phyloP scores from a whole-genome alignment of 208 protist genomes.

The Polymyxa betae region DNA sequence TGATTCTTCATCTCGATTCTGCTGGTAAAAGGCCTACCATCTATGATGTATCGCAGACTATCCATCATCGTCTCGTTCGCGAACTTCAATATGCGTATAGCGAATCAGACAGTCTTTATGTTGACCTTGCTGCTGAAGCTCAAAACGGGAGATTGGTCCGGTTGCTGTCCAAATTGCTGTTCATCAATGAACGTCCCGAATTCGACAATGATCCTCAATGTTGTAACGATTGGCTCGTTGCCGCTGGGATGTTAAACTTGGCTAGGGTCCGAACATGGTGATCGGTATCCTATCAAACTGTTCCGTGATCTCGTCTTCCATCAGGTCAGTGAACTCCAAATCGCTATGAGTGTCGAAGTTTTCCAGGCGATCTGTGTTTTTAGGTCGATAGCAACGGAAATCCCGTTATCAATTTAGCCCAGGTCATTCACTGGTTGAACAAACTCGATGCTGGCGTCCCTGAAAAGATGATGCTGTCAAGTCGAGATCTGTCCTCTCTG shows the following conservation, averaged over 20 bases:
- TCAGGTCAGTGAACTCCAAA: constrained; percentile 70
- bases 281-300: constrained; percentile 82
- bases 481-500: constrained; percentile 82
- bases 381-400: constrained; percentile 75
- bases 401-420: constrained; percentile 85
- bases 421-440: constrained; percentile 92
- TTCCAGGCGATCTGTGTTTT: not conserved
- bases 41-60: not conserved
- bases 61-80: constrained; percentile 6
- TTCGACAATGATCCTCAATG: constrained; percentile 67
- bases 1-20: not conserved
- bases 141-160: constrained; percentile 93
- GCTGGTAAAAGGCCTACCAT: not conserved
- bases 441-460: constrained; percentile 91
- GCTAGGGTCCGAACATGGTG: constrained; percentile 68
- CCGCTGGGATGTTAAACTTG: not conserved
- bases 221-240: no score
- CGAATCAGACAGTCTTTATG: constrained; percentile 81
- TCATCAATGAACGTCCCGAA: constrained; percentile 83
- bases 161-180: constrained; percentile 88
- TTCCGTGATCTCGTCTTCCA: constrained; percentile 95
- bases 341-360: no score
- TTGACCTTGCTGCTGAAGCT: constrained; percentile 86
- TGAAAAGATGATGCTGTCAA: constrained; percentile 88
- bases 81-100: constrained; percentile 22